Conservation (phyloP, 2,329 filamentous ascomycete genomes). For the Orbilia quercus region DNA sequence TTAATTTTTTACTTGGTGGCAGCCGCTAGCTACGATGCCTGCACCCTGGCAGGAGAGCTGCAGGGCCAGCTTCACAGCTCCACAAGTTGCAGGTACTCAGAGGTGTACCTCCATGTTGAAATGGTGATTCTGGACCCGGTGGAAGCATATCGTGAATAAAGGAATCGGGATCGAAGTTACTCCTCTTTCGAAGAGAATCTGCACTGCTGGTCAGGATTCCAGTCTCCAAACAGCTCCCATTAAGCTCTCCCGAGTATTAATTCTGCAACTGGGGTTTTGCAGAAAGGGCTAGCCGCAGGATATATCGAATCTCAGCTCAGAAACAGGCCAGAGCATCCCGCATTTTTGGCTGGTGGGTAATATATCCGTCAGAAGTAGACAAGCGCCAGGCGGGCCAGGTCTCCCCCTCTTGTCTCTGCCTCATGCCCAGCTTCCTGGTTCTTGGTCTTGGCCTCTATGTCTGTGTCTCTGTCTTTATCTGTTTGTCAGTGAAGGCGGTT, state of each 20-base stretch:
- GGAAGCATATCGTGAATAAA: neutral
- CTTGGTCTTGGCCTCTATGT: too few species aligned
- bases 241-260: too few species aligned
- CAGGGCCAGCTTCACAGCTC: slow-evolving; percentile 45
- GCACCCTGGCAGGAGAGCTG: slow-evolving; percentile 24
- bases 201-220: too few species aligned
- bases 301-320: too few species aligned
- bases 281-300: too few species aligned
- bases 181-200: neutral
- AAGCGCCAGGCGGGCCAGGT: slow-evolving; percentile 1
- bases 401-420: neutral
- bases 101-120: slow-evolving; percentile 1
- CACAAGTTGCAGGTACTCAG: slow-evolving; percentile 31
- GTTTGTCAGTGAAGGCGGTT: neutral
- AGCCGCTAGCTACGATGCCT: neutral
- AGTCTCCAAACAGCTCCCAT: too few species aligned
- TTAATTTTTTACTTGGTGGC: too few species aligned
- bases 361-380: neutral
- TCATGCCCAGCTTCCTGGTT: too few species aligned
- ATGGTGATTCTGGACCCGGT: neutral
- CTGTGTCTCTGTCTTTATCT: too few species aligned
- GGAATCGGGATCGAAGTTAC: neutral
- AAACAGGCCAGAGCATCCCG: too few species aligned
- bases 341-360: too few species aligned
- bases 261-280: too few species aligned